phyloP scores from a whole-genome alignment of 306 rosid genomes.

The Lagenaria siceraria region DNA sequence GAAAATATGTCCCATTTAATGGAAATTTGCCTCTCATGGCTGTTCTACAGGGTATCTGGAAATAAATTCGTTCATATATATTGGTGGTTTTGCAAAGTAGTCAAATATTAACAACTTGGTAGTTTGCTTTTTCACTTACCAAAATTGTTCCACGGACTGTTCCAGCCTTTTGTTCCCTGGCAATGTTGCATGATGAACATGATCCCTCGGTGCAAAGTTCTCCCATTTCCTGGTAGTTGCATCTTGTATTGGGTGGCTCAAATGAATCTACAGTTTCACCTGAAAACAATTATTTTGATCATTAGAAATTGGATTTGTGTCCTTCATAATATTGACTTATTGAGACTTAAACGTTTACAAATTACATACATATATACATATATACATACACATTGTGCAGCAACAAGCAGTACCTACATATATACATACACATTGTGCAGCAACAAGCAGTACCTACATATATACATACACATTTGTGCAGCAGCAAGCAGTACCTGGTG shows the following conservation, averaged over 20 bases:
- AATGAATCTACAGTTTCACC: not conserved
- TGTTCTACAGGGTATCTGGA: constrained; percentile 59
- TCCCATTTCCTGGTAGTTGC: not conserved
- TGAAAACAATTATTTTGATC: not conserved
- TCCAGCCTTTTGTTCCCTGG: not conserved
- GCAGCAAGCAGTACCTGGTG: constrained; percentile 27
- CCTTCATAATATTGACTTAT: not conserved
- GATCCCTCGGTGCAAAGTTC: not conserved
- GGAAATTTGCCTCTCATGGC: constrained; percentile 52
- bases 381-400: not conserved
- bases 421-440: not conserved
- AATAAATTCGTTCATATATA: not conserved
- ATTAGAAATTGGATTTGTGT: not conserved
- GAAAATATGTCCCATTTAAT: constrained; percentile 69
- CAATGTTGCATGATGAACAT: constrained; percentile 1
- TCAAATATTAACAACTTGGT: not conserved
- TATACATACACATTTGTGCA: not conserved
- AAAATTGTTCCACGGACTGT: not conserved
- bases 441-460: too few species aligned
- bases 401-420: too few species aligned
- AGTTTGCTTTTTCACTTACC: not conserved
- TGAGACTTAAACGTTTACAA: not conserved
- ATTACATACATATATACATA: not conserved
- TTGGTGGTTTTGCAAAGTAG: not conserved
- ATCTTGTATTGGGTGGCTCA: not conserved